phyloP scores from a whole-genome alignment of 129 eudicot species.

The Saussurea involucrata region DNA sequence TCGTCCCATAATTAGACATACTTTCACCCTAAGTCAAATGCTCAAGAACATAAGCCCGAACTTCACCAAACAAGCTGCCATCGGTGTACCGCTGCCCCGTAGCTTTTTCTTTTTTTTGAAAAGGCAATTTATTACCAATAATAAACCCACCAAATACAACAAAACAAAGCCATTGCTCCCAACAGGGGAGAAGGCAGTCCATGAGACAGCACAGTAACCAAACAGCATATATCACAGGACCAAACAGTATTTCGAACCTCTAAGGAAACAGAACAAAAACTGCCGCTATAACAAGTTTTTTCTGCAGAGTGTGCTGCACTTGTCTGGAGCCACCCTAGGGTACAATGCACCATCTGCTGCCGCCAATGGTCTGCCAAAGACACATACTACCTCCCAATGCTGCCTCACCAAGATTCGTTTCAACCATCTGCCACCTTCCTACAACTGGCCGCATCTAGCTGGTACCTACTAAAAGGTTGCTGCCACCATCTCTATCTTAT shows the following conservation, averaged over 20 bases:
- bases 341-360: too few relatives aligned
- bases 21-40: not conserved
- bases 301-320: not conserved
- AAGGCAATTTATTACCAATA: too few relatives aligned
- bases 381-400: not conserved
- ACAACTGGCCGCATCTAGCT: not conserved
- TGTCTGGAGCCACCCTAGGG: not conserved
- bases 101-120: too few relatives aligned
- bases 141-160: too few relatives aligned
- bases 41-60: not conserved
- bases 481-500: not conserved
- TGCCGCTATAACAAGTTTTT: too few relatives aligned
- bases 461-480: not conserved
- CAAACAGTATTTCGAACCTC: too few relatives aligned
- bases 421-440: not conserved
- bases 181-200: too few relatives aligned
- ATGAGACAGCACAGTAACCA: too few relatives aligned
- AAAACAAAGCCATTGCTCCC: too few relatives aligned
- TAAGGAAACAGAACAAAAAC: too few relatives aligned
- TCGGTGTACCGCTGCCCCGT: not conserved
- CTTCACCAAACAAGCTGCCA: not conserved
- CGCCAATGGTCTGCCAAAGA: too few relatives aligned
- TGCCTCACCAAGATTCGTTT: not conserved
- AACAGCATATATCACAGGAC: too few relatives aligned
- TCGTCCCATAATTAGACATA: not conserved